phyloP scores from a whole-genome alignment of 495 filamentous ascomycete genomes.

The Aspergillus bridgeri region DNA sequence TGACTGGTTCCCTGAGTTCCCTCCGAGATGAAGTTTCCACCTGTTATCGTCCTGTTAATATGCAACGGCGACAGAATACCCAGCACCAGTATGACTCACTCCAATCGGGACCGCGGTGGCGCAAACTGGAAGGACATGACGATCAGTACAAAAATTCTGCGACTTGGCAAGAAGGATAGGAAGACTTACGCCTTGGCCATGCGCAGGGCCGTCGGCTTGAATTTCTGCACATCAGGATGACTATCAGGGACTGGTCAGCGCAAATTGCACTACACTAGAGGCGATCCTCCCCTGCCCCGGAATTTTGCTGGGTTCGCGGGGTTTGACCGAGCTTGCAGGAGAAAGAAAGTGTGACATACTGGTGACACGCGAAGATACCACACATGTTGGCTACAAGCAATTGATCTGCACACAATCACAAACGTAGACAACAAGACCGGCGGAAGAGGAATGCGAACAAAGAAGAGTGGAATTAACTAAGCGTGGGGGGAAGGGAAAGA shows the following conservation, averaged over 20 bases:
- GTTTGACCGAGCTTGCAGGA: not conserved
- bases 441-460: conserved; percentile 4
- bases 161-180: conserved; percentile 12
- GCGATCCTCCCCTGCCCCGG: not conserved
- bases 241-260: conserved; percentile 42
- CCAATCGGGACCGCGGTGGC: conserved; percentile 98
- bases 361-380: conserved; percentile 95
- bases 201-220: conserved; percentile 94
- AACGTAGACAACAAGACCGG: not conserved
- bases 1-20: conserved; percentile 69
- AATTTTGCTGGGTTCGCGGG: not conserved
- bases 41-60: conserved; percentile 41
- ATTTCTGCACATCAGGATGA: conserved; percentile 92
- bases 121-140: conserved; percentile 57
- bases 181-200: conserved; percentile 88
- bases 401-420: conserved; percentile 12
- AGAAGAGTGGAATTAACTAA: conserved; percentile 16
- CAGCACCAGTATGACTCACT: conserved; percentile 60
- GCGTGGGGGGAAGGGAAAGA: conserved; percentile 14
- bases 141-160: conserved; percentile 38
- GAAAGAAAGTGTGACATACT: conserved; percentile 51
- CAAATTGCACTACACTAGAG: not conserved
- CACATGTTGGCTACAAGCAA: conserved; percentile 45
- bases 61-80: conserved; percentile 2
- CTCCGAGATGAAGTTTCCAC: conserved; percentile 83